Evolutionary conservation across 768 basidiomycete species (phyloP).

Genomic region (Asterophora parasitica): DNA sequence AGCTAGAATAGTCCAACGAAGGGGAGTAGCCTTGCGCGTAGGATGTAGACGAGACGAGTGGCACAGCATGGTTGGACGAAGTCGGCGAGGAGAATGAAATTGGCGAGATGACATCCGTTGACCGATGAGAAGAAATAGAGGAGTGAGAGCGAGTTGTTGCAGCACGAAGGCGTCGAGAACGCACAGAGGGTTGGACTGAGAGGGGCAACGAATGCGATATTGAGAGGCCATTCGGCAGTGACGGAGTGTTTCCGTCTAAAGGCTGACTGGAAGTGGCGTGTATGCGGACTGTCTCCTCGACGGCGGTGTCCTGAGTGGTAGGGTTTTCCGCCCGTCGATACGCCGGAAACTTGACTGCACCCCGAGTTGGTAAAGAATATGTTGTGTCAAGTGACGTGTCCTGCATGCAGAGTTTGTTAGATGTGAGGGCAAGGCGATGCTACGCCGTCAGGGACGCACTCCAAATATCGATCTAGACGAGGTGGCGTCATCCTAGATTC

Average conservation of each 20-base stretch:
- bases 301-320: background rate
- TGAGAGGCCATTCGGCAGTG: background rate
- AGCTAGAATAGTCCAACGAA: constrained; percentile 18
- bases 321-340: background rate
- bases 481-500: constrained; percentile 2
- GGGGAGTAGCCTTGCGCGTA: constrained; percentile 12
- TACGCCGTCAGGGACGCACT: no score
- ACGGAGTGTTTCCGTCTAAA: background rate
- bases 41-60: constrained; percentile 4
- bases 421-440: no score
- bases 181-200: background rate
- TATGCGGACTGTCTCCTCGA: constrained; percentile 6
- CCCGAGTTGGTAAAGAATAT: background rate
- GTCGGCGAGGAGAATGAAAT: constrained; percentile 23
- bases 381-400: constrained; percentile 4
- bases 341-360: background rate
- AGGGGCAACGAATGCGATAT: background rate
- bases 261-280: background rate
- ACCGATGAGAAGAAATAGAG: constrained; percentile 6
- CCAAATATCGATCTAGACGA: constrained; percentile 1
- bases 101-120: constrained; percentile 10
- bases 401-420: background rate
- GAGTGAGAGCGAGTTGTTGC: constrained; percentile 3
- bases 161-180: background rate
- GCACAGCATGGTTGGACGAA: constrained; percentile 18